A percentile compares a stretch with the other conserved stretches of the same genome.
Evolutionary conservation across 108 stramenopile genomes (phyloP).

Genomic region (Nitzschia sp.): DNA sequence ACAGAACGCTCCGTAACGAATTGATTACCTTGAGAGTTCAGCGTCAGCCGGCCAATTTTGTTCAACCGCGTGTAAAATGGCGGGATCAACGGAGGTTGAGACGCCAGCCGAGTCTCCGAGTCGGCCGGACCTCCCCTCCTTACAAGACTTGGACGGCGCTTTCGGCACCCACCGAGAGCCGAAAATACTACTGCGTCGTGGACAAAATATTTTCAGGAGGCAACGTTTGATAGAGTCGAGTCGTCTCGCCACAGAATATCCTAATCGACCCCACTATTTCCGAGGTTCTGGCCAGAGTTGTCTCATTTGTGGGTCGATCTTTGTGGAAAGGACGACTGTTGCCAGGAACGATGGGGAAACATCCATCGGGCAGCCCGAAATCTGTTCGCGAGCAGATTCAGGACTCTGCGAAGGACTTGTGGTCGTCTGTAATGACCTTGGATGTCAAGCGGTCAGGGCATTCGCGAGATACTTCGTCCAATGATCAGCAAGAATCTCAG

Average conservation of each 20-base stretch:
- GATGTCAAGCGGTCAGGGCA: not conserved
- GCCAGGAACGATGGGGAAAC: not conserved
- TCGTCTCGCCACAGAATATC: no score
- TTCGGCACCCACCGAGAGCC: no score
- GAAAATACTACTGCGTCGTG: no score
- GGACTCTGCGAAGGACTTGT: conserved; percentile 24
- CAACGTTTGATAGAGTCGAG: no score
- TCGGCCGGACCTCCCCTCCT: not conserved
- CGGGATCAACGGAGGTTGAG: not conserved
- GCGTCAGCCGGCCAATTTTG: not conserved
- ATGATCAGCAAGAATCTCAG: conserved; percentile 7
- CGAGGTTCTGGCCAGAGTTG: no score
- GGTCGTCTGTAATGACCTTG: conserved; percentile 20
- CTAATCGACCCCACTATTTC: no score
- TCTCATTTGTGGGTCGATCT: no score
- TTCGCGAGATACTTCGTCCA: not conserved
- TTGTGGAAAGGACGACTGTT: not conserved
- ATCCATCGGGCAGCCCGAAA: conserved; percentile 1
- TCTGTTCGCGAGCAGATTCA: conserved; percentile 17
- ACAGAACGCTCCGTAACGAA: no score
- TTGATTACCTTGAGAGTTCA: no score
- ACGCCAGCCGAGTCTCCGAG: not conserved
- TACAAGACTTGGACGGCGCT: no score
- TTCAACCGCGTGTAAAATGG: not conserved
- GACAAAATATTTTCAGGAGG: no score